phyloP scores from a whole-genome alignment of 2,329 filamentous ascomycete species.

The Fusarium domesticum region DNA sequence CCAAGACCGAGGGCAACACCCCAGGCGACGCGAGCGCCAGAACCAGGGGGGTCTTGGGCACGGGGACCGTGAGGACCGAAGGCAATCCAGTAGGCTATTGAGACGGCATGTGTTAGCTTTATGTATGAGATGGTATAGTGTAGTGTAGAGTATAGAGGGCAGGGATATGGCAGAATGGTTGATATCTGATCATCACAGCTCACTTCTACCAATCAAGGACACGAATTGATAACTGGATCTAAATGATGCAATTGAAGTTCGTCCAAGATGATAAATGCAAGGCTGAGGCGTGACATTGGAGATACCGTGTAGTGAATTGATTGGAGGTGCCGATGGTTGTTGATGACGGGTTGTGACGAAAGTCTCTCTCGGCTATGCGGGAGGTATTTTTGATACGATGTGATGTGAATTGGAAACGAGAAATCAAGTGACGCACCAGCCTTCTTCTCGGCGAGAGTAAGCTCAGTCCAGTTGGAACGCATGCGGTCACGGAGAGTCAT shows the following conservation, averaged over 20 bases:
- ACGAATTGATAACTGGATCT: constrained; percentile 22
- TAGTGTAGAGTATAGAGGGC: no score
- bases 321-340: not conserved
- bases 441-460: constrained; percentile 98
- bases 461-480: constrained; percentile 95
- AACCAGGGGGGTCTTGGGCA: constrained; percentile 75
- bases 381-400: constrained; percentile 35
- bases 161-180: not conserved
- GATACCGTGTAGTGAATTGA: constrained; percentile 16
- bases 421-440: constrained; percentile 69
- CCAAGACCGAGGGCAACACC: constrained; percentile 68
- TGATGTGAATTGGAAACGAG: constrained; percentile 5
- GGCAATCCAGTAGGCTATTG: constrained; percentile 94
- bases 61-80: constrained; percentile 96
- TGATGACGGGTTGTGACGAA: constrained; percentile 6
- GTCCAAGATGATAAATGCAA: constrained; percentile 14
- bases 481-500: constrained; percentile 97
- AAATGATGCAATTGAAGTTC: constrained; percentile 29
- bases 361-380: constrained; percentile 27
- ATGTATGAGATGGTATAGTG: not conserved
- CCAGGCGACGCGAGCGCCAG: constrained; percentile 73
- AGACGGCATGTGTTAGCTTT: constrained; percentile 40
- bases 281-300: constrained; percentile 17
- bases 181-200: not conserved
- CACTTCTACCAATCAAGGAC: constrained; percentile 21